These are phyloP conservation scores for Ceratopteris richardii DNA, from an alignment of 75 land plant species.

Conservation along the genomic window DNA sequence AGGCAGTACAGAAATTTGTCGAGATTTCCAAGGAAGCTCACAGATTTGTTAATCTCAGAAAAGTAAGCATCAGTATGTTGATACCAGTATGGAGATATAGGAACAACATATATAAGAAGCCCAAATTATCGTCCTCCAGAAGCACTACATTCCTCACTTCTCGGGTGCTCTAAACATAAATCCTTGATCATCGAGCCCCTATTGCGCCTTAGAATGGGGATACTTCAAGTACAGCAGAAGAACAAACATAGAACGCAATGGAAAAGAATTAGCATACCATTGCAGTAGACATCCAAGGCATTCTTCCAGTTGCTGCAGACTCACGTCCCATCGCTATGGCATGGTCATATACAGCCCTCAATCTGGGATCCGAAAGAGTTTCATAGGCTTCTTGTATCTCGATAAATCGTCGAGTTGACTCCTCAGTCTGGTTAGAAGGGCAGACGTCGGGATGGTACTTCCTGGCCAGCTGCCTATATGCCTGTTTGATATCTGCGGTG, in stretches of 20 bases:
- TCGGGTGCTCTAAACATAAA: not conserved
- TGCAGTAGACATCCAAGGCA: constrained; percentile 18
- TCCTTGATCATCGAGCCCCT: not conserved
- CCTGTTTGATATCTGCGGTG: constrained; percentile 64
- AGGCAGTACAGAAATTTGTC: too few relatives aligned
- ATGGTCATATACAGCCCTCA: constrained; percentile 53
- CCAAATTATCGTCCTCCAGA: not conserved
- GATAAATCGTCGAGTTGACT: constrained; percentile 62
- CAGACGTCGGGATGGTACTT: constrained; percentile 87
- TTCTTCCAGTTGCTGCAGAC: constrained; percentile 27
- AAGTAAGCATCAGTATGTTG: too few relatives aligned
- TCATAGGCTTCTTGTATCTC: constrained; percentile 86
- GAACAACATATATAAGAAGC: too few relatives aligned
- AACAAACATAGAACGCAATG: not conserved
- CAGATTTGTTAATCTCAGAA: too few relatives aligned
- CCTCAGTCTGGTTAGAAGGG: constrained; percentile 58
- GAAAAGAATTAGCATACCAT: constrained; percentile 5
- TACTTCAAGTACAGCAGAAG: not conserved
- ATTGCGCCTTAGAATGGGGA: not conserved
- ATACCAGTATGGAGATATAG: too few relatives aligned
- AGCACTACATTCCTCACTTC: not conserved
- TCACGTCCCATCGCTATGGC: constrained; percentile 28
- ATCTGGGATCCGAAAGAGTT: constrained; percentile 64
- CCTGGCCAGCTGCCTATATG: constrained; percentile 75
- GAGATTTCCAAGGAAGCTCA: too few relatives aligned